Percentiles rank a stretch among this genome's conserved stretches.
Evolutionary conservation across 352 stramenopile species (phyloP).

Genomic region (Pelagophyceae sp.): DNA sequence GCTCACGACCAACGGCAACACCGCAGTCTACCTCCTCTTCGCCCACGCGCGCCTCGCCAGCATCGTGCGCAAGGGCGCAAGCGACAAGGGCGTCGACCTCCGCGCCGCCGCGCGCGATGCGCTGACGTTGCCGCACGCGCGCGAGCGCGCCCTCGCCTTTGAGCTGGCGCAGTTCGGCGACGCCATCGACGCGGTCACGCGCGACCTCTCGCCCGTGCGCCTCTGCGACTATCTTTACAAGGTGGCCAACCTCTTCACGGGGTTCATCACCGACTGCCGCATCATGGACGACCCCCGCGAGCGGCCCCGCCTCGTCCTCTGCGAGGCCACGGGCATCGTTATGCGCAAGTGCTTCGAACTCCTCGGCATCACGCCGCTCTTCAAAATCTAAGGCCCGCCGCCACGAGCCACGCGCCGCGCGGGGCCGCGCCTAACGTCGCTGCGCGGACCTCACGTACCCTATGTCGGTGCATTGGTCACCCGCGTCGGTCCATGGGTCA

Average conservation of each 20-base stretch:
- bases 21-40: slow-evolving; percentile 98
- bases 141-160: slow-evolving; percentile 69
- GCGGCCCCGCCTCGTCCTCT: slow-evolving; percentile 86
- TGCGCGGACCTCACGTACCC: too few species aligned
- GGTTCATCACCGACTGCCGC: slow-evolving; percentile 95
- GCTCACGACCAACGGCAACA: slow-evolving; percentile 97
- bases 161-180: slow-evolving; percentile 91
- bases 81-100: slow-evolving; percentile 36
- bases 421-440: too few species aligned
- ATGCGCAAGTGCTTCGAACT: slow-evolving; percentile 86
- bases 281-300: slow-evolving; percentile 71
- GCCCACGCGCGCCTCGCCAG: slow-evolving; percentile 91
- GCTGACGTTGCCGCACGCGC: slow-evolving; percentile 26
- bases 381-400: slow-evolving; percentile 94
- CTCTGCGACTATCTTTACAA: slow-evolving; percentile 97
- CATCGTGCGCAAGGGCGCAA: slow-evolving; percentile 82
- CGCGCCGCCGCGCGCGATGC: slow-evolving; percentile 29
- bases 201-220: slow-evolving; percentile 90
- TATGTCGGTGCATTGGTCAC: too few species aligned
- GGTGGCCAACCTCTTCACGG: slow-evolving; percentile 86
- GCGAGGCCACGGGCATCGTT: slow-evolving; percentile 81
- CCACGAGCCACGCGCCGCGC: too few species aligned
- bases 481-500: too few species aligned
- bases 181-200: slow-evolving; percentile 80
- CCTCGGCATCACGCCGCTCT: slow-evolving; percentile 79